These are phyloP conservation scores for Cymbidium sinense DNA, from an alignment of 106 monocot species.

Conservation along the genomic window DNA sequence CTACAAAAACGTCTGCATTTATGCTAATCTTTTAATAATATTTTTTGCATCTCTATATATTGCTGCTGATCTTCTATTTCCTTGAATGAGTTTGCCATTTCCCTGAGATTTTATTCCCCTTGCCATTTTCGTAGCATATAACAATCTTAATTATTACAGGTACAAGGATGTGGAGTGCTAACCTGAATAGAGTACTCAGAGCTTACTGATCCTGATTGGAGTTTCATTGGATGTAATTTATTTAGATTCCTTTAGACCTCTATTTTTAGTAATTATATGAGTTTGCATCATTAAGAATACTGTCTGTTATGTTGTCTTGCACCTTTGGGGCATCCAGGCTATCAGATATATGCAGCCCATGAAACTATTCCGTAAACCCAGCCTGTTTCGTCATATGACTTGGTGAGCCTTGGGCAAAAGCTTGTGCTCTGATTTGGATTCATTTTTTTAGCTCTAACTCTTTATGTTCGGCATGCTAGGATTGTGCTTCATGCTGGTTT, in stretches of 20 bases:
- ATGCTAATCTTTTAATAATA: not conserved
- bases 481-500: not conserved
- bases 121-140: too few species aligned
- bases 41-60: not conserved
- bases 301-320: not conserved
- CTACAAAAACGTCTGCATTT: not conserved
- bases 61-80: not conserved
- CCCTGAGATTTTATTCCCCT: too few species aligned
- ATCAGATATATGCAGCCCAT: conserved; percentile 1
- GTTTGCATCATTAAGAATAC: not conserved
- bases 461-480: not conserved
- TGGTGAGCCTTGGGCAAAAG: not conserved
- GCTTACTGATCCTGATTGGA: not conserved
- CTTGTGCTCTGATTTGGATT: not conserved
- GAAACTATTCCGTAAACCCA: not conserved
- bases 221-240: not conserved
- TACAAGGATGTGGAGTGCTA: not conserved
- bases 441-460: conserved; percentile 2
- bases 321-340: not conserved
- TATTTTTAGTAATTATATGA: not conserved
- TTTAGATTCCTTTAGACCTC: not conserved
- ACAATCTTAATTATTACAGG: not conserved
- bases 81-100: not conserved
- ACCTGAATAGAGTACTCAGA: not conserved
- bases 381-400: not conserved